Evolutionary conservation across 2,329 filamentous ascomycete species (phyloP).

Genomic region (Fonsecaea erecta): DNA sequence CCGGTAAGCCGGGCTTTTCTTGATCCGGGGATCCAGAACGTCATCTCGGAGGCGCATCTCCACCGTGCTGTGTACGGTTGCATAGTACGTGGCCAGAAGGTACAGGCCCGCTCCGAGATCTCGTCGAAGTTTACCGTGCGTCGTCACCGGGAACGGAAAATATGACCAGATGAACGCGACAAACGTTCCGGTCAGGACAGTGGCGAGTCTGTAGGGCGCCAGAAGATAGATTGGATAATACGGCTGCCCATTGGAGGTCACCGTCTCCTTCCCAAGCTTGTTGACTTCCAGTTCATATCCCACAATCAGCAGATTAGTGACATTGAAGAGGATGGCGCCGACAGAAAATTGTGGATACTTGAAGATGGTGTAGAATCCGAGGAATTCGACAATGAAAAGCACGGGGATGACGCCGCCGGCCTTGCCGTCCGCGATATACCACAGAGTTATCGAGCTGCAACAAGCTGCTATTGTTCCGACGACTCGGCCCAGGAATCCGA

Average conservation of each 20-base stretch:
- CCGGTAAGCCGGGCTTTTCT: conserved; percentile 6
- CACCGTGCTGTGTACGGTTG: conserved; percentile 8
- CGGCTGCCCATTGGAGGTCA: neutral
- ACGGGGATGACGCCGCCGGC: conserved; percentile 18
- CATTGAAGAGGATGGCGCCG: conserved; percentile 62
- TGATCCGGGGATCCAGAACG: neutral
- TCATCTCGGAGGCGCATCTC: conserved; percentile 3
- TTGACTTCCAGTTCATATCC: conserved; percentile 63
- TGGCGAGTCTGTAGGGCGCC: conserved; percentile 15
- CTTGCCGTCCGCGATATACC: conserved; percentile 23
- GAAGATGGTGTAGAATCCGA: conserved; percentile 2
- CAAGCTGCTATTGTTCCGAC: conserved; percentile 4
- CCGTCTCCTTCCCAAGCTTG: conserved; percentile 10
- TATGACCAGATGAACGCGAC: conserved; percentile 17
- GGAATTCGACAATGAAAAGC: conserved; percentile 14
- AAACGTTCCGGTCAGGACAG: conserved; percentile 13
- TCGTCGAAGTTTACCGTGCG: conserved; percentile 69
- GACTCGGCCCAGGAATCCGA: conserved; percentile 16
- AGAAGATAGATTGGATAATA: conserved; percentile 22
- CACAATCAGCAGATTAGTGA: conserved; percentile 65
- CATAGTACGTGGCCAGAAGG: conserved; percentile 73
- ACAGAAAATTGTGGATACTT: conserved; percentile 61
- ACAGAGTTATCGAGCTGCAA: conserved; percentile 1
- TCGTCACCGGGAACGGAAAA: conserved; percentile 64
- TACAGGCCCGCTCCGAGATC: conserved; percentile 71